Base-by-base conservation (phyloP, 2,329 filamentous ascomycete genomes). In the Magnaporthales sp. region DNA sequence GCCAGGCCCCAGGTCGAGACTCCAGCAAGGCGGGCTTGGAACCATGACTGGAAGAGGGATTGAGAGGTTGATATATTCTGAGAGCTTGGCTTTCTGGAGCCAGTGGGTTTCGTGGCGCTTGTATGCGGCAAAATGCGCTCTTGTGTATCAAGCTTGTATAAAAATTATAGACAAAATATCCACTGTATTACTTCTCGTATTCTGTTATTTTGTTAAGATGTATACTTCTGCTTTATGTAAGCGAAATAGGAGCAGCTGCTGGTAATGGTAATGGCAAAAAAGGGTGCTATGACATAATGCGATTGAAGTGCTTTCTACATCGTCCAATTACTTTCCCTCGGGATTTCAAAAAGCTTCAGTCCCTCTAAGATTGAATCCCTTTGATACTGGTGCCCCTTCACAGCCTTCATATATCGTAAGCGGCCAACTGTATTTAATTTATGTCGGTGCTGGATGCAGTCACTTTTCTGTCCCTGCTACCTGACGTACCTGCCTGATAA, bases 1-100 rank as follows among this genome's bases (percentile, higher is more conserved):
- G 91, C 91, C 30, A 82, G 91, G 70, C 82, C 86, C 69, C 91
- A 97, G 84, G 94, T 91, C 32, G 94, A 98, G 75, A 92, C 86
- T 64, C 94, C 94, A 7, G 81, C 83, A 0, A 84, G 83, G 74
- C 86, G 89, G 71, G 87, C 92, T n/a, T 99, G 94, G 93, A 95
- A 98, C 80, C 89, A 96, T 79, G 89, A 82, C 13, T 99, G 95
- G 95, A 96, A 88, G 81, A 86, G 89, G 78, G 24, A 27, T 60
- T 60, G 56, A 60, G 24, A 19, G 10, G 38, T 8, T 51, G 6
- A 51, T 51, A 51, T 51, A n/a, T 19, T n/a, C 19, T n/a, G 19
- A 51, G 56, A 27, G 56, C 24, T 26, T 24, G 22, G 22, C 24
- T 27, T 5, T 27, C 24, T 13, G 56, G 9, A 26, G 56, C 27